A percentile compares a stretch with the other conserved stretches of the same genome.
Evolutionary conservation across 23 red algal species (phyloP).

Genomic region (Gracilaria vermiculophylla): DNA sequence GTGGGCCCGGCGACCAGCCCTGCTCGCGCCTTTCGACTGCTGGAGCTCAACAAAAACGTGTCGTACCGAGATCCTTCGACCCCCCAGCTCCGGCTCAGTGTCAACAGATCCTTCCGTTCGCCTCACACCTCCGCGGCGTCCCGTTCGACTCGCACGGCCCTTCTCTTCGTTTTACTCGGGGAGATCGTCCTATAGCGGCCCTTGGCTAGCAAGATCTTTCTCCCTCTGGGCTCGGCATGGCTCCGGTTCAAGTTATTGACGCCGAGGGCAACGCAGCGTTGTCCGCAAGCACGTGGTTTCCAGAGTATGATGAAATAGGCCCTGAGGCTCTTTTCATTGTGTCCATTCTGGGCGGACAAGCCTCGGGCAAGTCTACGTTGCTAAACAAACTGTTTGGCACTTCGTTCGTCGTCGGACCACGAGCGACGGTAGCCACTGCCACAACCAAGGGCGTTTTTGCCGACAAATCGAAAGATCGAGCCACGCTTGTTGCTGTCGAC

Average conservation of each 20-base stretch:
- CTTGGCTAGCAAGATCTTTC: neutral
- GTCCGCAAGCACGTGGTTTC: slow-evolving; percentile 74
- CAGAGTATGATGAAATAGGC: slow-evolving; percentile 74
- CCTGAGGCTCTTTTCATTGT: slow-evolving; percentile 76
- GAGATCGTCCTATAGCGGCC: neutral
- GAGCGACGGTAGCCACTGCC: slow-evolving; percentile 39
- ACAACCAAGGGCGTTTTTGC: slow-evolving; percentile 82
- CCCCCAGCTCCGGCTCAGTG: neutral
- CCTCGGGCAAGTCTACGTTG: slow-evolving; percentile 91
- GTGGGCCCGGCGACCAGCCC: too few species aligned
- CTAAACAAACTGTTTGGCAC: slow-evolving; percentile 87
- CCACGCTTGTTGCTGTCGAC: slow-evolving; percentile 77
- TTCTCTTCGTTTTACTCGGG: neutral
- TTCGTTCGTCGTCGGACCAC: slow-evolving; percentile 66
- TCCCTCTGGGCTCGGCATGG: neutral
- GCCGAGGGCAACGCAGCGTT: slow-evolving; percentile 61
- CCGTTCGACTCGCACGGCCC: neutral
- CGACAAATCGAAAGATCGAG: slow-evolving; percentile 37
- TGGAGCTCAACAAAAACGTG: slow-evolving; percentile 6
- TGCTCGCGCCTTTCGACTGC: neutral
- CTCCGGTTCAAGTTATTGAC: slow-evolving; percentile 56
- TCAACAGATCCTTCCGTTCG: neutral
- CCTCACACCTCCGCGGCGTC: neutral
- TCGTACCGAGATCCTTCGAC: neutral
- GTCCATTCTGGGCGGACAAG: slow-evolving; percentile 74